Percentiles rank a stretch among this genome's conserved stretches.
Conservation (phyloP, 192 early-diverging fungal genomes). For the Backusella sp. region DNA sequence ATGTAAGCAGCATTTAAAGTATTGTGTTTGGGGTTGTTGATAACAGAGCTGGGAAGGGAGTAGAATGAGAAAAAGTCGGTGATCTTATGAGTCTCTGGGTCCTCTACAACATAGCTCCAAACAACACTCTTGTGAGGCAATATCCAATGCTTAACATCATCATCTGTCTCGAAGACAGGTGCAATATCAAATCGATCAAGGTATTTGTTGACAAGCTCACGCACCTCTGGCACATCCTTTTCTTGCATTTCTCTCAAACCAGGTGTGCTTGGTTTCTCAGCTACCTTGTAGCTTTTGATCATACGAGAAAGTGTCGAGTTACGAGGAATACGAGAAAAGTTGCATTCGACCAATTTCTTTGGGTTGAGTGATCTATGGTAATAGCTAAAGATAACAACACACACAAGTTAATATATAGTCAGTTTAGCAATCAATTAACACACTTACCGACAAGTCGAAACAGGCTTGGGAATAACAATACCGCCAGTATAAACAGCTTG, state of each 20-base stretch:
- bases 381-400: slow-evolving; percentile 56
- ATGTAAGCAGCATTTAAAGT: slow-evolving; percentile 89
- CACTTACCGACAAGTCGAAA: slow-evolving; percentile 63
- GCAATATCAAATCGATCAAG: slow-evolving; percentile 65
- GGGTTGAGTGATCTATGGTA: slow-evolving; percentile 94
- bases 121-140: slow-evolving; percentile 82
- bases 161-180: slow-evolving; percentile 71
- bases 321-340: slow-evolving; percentile 80
- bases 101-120: slow-evolving; percentile 94
- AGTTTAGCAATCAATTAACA: neutral
- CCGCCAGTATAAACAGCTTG: slow-evolving; percentile 98
- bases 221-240: slow-evolving; percentile 75
- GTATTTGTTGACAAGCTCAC: slow-evolving; percentile 74
- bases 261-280: slow-evolving; percentile 54
- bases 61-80: slow-evolving; percentile 96
- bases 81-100: slow-evolving; percentile 60
- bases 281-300: slow-evolving; percentile 72
- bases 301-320: slow-evolving; percentile 72
- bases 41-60: slow-evolving; percentile 88
- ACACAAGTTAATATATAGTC: neutral
- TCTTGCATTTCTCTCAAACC: slow-evolving; percentile 81
- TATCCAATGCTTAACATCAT: slow-evolving; percentile 91
- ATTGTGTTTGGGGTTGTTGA: slow-evolving; percentile 69
- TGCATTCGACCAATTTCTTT: slow-evolving; percentile 90
- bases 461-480: slow-evolving; percentile 84